Conservation (phyloP, 2,329 filamentous ascomycete genomes). For the Ophiostoma sp. region DNA sequence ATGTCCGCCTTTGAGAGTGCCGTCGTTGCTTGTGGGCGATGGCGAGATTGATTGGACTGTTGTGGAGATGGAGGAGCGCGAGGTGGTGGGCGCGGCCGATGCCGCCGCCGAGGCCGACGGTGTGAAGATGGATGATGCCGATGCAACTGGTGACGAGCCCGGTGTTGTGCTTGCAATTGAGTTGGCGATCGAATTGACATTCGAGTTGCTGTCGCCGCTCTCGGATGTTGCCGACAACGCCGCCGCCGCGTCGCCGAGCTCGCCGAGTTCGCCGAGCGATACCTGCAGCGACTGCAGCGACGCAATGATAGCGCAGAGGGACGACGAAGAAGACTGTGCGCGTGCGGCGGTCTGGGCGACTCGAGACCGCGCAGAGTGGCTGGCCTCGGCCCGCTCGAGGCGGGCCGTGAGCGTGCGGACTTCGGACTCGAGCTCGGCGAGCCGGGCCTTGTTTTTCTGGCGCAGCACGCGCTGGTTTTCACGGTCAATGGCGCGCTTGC, state of each 20-base stretch:
- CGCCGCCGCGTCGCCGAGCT: not conserved
- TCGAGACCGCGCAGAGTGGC: conserved; percentile 8
- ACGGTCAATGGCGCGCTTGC: conserved; percentile 24
- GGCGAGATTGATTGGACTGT: conserved; percentile 7
- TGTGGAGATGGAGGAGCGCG: conserved; percentile 1
- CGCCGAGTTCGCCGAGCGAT: conserved; percentile 16
- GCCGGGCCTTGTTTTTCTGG: conserved; percentile 24
- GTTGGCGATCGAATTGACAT: not conserved
- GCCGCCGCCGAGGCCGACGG: not conserved
- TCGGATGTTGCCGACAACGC: not conserved
- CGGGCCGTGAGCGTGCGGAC: conserved; percentile 17
- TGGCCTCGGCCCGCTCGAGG: conserved; percentile 20
- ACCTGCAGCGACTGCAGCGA: conserved; percentile 20
- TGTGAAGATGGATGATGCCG: conserved; percentile 9
- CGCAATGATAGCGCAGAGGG: conserved; percentile 17
- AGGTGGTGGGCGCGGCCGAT: not conserved
- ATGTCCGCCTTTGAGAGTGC: not conserved
- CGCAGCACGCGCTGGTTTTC: conserved; percentile 24
- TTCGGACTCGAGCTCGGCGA: conserved; percentile 23
- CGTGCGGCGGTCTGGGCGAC: conserved; percentile 16
- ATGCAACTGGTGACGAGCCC: conserved; percentile 11
- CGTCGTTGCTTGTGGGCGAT: conserved; percentile 4
- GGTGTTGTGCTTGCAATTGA: conserved; percentile 10
- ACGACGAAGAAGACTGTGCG: conserved; percentile 18
- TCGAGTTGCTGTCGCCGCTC: conserved; percentile 13